phyloP scores from a whole-genome alignment of 2,329 filamentous ascomycete genomes.

The Colletotrichum somersetense region DNA sequence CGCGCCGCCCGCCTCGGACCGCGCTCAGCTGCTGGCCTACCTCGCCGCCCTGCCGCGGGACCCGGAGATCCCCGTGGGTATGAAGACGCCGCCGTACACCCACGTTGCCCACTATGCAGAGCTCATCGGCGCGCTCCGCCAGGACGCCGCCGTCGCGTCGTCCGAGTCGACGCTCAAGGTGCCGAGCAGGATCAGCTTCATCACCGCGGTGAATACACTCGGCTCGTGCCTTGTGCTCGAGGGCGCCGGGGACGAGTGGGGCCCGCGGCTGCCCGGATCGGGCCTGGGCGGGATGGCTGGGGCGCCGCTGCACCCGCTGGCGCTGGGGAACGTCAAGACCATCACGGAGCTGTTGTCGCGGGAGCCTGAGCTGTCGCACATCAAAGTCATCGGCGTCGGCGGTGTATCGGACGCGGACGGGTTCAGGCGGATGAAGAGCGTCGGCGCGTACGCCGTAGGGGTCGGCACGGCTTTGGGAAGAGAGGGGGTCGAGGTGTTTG shows the following conservation, averaged over 20 bases:
- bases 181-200: slow-evolving; percentile 65
- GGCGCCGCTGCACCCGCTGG: slow-evolving; percentile 77
- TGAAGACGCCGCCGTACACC: slow-evolving; percentile 85
- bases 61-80: slow-evolving; percentile 62
- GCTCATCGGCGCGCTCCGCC: slow-evolving; percentile 64
- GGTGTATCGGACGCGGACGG: slow-evolving; percentile 76
- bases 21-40: slow-evolving; percentile 64
- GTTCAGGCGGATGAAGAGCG: slow-evolving; percentile 73
- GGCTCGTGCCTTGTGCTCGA: slow-evolving; percentile 74
- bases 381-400: slow-evolving; percentile 78
- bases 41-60: slow-evolving; percentile 59
- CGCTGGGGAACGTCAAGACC: slow-evolving; percentile 80
- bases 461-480: slow-evolving; percentile 78
- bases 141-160: slow-evolving; percentile 35
- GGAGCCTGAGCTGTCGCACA: slow-evolving; percentile 59
- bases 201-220: slow-evolving; percentile 80
- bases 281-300: slow-evolving; percentile 81
- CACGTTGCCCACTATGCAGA: slow-evolving; percentile 73
- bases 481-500: slow-evolving; percentile 73
- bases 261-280: slow-evolving; percentile 59
- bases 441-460: slow-evolving; percentile 75
- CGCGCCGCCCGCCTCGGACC: slow-evolving; percentile 79
- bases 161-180: slow-evolving; percentile 32
- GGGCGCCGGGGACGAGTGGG: slow-evolving; percentile 25
- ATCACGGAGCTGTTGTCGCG: slow-evolving; percentile 71